A percentile compares a stretch with the other conserved stretches of the same genome.
phyloP scores from a whole-genome alignment of 495 filamentous ascomycete species.

The Aspergillus cristatus region DNA sequence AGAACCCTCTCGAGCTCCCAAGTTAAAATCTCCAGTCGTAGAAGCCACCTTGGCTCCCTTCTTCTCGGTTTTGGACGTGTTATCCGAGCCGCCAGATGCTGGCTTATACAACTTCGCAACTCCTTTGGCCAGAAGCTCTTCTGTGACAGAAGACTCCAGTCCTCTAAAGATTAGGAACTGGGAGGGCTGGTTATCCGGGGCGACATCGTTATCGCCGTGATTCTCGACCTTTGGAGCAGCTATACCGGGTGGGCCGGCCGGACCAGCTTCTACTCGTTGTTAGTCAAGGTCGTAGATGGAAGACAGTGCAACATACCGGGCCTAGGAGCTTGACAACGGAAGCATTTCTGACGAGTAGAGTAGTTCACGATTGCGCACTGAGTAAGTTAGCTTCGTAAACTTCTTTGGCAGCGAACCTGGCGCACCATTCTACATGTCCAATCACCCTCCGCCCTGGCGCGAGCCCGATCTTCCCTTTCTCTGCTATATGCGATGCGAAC shows the following conservation, averaged over 20 bases:
- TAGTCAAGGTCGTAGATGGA: conserved; percentile 3
- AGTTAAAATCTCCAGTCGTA: conserved; percentile 59
- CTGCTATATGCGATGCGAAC: conserved; percentile 51
- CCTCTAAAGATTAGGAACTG: conserved; percentile 74
- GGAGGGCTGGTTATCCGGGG: conserved; percentile 62
- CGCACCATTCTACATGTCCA: conserved; percentile 69
- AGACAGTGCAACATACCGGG: conserved; percentile 45
- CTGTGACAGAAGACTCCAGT: conserved; percentile 64
- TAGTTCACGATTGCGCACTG: conserved; percentile 71
- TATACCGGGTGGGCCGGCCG: conserved; percentile 21
- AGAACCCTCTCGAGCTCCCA: conserved; percentile 69
- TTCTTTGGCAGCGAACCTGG: conserved; percentile 1
- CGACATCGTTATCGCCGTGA: conserved; percentile 73
- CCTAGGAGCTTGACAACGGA: conserved; percentile 62
- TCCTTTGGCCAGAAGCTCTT: conserved; percentile 70
- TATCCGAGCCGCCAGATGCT: conserved; percentile 12
- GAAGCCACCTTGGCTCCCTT: conserved; percentile 63
- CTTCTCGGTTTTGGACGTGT: conserved; percentile 21
- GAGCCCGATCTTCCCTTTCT: conserved; percentile 46
- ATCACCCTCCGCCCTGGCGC: conserved; percentile 52
- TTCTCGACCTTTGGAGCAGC: conserved; percentile 38
- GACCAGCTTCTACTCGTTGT: conserved; percentile 12
- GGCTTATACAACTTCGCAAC: conserved; percentile 69
- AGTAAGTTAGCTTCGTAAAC: conserved; percentile 1
- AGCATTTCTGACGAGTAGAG: conserved; percentile 58